phyloP scores from a whole-genome alignment of 352 stramenopile genomes.

The Phytophthora pini region DNA sequence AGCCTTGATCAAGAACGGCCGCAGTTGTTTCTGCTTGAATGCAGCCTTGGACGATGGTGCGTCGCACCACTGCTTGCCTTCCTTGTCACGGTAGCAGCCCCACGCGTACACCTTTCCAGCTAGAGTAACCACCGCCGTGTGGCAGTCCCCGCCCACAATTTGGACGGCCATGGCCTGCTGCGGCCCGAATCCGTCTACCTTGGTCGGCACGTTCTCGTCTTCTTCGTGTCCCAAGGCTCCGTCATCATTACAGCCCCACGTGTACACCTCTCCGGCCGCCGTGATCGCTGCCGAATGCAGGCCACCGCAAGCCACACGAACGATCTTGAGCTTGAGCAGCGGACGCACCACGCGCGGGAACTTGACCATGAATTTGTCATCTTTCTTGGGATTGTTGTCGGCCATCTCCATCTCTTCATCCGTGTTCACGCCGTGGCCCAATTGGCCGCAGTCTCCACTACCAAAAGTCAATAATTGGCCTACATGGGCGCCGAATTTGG shows the following conservation, averaged over 20 bases:
- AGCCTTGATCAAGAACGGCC: slow-evolving; percentile 65
- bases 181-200: slow-evolving; percentile 67
- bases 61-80: slow-evolving; percentile 94
- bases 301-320: slow-evolving; percentile 89
- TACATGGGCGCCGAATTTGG: slow-evolving; percentile 56
- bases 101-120: slow-evolving; percentile 94
- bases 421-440: slow-evolving; percentile 88
- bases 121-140: slow-evolving; percentile 91
- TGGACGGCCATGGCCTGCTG: slow-evolving; percentile 51
- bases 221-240: slow-evolving; percentile 88
- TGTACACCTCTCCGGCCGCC: slow-evolving; percentile 90
- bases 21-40: slow-evolving; percentile 85
- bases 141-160: slow-evolving; percentile 94
- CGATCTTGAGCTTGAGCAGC: slow-evolving; percentile 54
- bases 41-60: slow-evolving; percentile 59
- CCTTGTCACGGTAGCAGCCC: slow-evolving; percentile 97
- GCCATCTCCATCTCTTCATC: slow-evolving; percentile 67
- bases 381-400: too few species aligned
- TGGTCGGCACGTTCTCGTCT: slow-evolving; percentile 79
- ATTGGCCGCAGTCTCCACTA: slow-evolving; percentile 92
- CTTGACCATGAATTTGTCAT: slow-evolving; percentile 49
- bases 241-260: slow-evolving; percentile 95
- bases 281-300: slow-evolving; percentile 92
- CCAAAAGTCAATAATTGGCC: slow-evolving; percentile 86
- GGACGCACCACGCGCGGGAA: slow-evolving; percentile 63